These are phyloP conservation scores for Trichosporon ovoides DNA, from an alignment of 1,284 basidiomycete genomes.

Conservation along the genomic window DNA sequence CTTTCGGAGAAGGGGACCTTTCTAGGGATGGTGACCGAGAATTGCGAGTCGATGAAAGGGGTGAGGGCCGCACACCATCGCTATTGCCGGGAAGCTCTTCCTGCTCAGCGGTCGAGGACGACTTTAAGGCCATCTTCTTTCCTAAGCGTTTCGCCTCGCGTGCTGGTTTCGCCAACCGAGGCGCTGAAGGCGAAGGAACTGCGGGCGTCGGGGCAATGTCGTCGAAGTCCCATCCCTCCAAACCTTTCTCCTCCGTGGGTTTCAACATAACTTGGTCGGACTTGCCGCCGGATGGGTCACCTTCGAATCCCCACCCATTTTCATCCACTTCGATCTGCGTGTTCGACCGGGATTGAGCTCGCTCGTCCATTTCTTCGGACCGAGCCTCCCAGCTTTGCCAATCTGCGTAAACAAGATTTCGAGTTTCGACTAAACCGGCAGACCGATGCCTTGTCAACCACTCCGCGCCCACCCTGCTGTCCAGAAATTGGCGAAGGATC, in stretches of 20 bases:
- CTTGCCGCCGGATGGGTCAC: neutral
- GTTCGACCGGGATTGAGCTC: neutral
- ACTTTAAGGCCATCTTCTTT: neutral
- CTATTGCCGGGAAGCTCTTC: neutral
- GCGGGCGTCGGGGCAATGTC: neutral
- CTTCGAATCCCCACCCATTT: neutral
- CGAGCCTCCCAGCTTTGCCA: neutral
- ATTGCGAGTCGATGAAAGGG: neutral
- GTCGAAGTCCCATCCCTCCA: constrained; percentile 3
- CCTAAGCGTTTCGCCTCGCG: constrained; percentile 3
- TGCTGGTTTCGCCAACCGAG: neutral
- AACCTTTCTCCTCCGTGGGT: neutral
- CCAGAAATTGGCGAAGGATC: neutral
- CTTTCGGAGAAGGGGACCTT: neutral
- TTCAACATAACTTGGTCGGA: neutral
- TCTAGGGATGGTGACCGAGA: too few species aligned
- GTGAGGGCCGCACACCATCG: too few species aligned
- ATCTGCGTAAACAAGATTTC: neutral
- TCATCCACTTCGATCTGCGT: neutral
- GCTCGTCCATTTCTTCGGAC: neutral
- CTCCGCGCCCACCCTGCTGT: neutral
- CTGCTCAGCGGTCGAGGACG: neutral
- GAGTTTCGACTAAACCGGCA: neutral
- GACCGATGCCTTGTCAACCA: neutral
- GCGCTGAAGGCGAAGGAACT: neutral